Conservation (phyloP, 108 stramenopile species). For the Skeletonema tropicum region DNA sequence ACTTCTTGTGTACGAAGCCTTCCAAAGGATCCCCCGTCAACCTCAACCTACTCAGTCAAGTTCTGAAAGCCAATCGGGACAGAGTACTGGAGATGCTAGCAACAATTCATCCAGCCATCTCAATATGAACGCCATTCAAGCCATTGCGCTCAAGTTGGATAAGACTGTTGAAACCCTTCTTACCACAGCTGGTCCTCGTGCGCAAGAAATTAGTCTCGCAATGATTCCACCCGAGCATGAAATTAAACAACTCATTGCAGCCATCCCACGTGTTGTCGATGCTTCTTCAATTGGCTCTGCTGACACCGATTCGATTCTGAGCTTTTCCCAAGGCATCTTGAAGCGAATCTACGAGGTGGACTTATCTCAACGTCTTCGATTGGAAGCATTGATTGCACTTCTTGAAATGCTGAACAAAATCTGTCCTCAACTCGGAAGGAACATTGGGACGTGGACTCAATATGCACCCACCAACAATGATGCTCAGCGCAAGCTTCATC, state of each 20-base stretch:
- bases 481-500: slow-evolving; percentile 86
- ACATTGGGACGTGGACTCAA: slow-evolving; percentile 92
- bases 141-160: slow-evolving; percentile 79
- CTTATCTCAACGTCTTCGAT: slow-evolving; percentile 81
- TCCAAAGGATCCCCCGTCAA: slow-evolving; percentile 88
- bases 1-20: slow-evolving; percentile 96
- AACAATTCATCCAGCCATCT: slow-evolving; percentile 45
- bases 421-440: slow-evolving; percentile 85
- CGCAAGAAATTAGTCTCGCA: slow-evolving; percentile 80
- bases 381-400: slow-evolving; percentile 88
- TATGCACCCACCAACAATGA: slow-evolving; percentile 91
- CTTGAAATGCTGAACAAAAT: slow-evolving; percentile 85
- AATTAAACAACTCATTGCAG: slow-evolving; percentile 84
- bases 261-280: slow-evolving; percentile 80
- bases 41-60: slow-evolving; percentile 55
- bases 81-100: slow-evolving; percentile 16
- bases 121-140: slow-evolving; percentile 71
- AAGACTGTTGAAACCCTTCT: slow-evolving; percentile 75
- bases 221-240: slow-evolving; percentile 94
- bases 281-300: slow-evolving; percentile 53
- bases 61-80: slow-evolving; percentile 7
- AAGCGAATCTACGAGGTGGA: slow-evolving; percentile 95
- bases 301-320: slow-evolving; percentile 88
- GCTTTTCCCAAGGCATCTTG: slow-evolving; percentile 95
- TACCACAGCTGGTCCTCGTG: slow-evolving; percentile 78